phyloP scores from a whole-genome alignment of 805 yeast species.

The Zygosaccharomyces siamensis region DNA sequence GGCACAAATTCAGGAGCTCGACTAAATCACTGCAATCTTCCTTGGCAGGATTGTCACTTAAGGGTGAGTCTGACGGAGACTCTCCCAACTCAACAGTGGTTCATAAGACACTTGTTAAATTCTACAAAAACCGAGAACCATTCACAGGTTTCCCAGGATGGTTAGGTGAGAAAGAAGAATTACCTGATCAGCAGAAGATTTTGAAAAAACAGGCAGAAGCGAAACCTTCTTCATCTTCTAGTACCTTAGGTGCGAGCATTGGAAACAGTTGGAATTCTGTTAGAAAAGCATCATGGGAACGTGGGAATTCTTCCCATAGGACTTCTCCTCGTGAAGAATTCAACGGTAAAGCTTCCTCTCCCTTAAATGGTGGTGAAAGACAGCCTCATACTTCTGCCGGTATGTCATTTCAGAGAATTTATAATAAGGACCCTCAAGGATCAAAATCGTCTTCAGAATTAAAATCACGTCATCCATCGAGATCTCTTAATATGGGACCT shows the following conservation, averaged over 20 bases:
- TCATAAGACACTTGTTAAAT: constrained; percentile 42
- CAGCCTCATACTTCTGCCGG: constrained; percentile 16
- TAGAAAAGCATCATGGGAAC: constrained; percentile 14
- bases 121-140: constrained; percentile 34
- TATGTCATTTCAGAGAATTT: constrained; percentile 27
- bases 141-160: constrained; percentile 37
- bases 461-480: constrained; percentile 1
- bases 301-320: constrained; percentile 4
- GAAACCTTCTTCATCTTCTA: constrained; percentile 9
- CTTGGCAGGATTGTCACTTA: constrained; percentile 25
- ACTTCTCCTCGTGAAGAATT: constrained; percentile 4
- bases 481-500: neutral
- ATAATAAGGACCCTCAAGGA: constrained; percentile 9
- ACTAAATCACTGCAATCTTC: constrained; percentile 32
- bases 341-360: neutral
- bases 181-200: constrained; percentile 32
- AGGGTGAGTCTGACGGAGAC: constrained; percentile 41
- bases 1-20: constrained; percentile 32
- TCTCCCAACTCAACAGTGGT: constrained; percentile 41
- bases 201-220: constrained; percentile 24
- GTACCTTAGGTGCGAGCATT: constrained; percentile 9
- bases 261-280: constrained; percentile 9
- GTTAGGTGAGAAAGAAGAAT: constrained; percentile 35
- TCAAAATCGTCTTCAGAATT: neutral
- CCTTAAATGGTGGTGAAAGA: neutral